Conservation (phyloP, 352 stramenopile species). For the Peronospora belbahrii region DNA sequence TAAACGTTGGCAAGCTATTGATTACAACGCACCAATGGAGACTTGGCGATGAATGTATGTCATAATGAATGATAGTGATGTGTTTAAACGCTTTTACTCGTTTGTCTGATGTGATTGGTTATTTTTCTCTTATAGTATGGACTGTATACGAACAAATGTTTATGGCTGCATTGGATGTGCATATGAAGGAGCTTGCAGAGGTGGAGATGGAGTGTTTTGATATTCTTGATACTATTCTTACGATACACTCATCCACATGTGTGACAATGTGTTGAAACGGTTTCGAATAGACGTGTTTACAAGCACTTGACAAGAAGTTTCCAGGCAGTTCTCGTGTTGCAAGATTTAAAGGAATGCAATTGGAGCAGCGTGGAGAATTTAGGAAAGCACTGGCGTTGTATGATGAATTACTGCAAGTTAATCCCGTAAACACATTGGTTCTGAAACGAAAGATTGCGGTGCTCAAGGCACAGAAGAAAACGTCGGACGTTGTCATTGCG, state of each 20-base stretch:
- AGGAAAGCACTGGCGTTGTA: conserved; percentile 50
- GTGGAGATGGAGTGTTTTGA: not conserved
- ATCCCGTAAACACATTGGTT: conserved; percentile 51
- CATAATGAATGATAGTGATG: too few species aligned
- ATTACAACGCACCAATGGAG: conserved; percentile 45
- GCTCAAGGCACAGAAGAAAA: conserved; percentile 59
- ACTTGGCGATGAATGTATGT: conserved; percentile 41
- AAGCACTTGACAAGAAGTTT: conserved; percentile 50
- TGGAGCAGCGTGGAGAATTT: conserved; percentile 51
- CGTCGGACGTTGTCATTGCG: conserved; percentile 38
- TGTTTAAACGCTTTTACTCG: too few species aligned
- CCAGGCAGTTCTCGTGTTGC: conserved; percentile 49
- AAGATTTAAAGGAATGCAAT: conserved; percentile 47
- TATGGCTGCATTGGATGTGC: conserved; percentile 49
- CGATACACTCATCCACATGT: not conserved
- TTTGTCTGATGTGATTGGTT: too few species aligned
- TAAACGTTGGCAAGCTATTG: conserved; percentile 35
- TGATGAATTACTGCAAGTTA: conserved; percentile 44
- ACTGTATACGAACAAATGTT: conserved; percentile 63
- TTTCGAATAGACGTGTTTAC: conserved; percentile 24
- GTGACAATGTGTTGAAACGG: not conserved
- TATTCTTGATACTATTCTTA: not conserved
- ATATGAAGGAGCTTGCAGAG: conserved; percentile 9
- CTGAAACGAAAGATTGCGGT: conserved; percentile 61
- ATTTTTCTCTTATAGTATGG: conserved; percentile 34